A percentile compares a stretch with the other conserved stretches of the same genome.
Evolutionary conservation across 495 filamentous ascomycete genomes (phyloP).

Genomic region (Penicillium cataractarum): DNA sequence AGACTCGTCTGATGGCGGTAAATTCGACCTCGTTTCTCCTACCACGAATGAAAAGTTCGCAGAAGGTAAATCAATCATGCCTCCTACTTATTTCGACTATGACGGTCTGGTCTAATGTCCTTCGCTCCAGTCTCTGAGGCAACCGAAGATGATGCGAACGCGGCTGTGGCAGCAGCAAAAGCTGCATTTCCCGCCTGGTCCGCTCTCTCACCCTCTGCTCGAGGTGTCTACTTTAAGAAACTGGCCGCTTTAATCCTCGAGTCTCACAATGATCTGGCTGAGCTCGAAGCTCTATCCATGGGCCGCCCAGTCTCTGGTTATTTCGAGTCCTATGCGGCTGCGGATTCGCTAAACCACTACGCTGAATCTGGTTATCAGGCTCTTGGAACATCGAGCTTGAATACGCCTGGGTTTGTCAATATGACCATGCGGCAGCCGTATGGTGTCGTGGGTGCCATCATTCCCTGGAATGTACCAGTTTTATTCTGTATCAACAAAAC

Average conservation of each 20-base stretch:
- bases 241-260: conserved; percentile 54
- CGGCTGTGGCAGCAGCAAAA: conserved; percentile 61
- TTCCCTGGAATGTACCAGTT: conserved; percentile 40
- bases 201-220: conserved; percentile 41
- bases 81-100: background rate
- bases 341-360: conserved; percentile 27
- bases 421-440: conserved; percentile 38
- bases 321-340: conserved; percentile 20
- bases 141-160: conserved; percentile 55
- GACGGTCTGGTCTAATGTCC: background rate
- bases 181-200: conserved; percentile 63
- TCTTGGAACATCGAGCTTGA: conserved; percentile 56
- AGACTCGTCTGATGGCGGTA: conserved; percentile 28
- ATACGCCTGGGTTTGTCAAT: conserved; percentile 59
- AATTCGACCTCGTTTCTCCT: conserved; percentile 20
- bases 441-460: conserved; percentile 40
- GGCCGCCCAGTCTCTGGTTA: conserved; percentile 35
- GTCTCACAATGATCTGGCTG: conserved; percentile 51
- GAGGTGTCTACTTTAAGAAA: conserved; percentile 53
- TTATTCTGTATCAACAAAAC: conserved; percentile 49
- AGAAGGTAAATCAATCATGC: conserved; percentile 6
- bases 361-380: conserved; percentile 28
- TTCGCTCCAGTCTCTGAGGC: conserved; percentile 44
- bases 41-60: conserved; percentile 23
- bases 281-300: conserved; percentile 43